These are phyloP conservation scores for Discostella pseudostelligera DNA, from an alignment of 108 stramenopile species.

Conservation along the genomic window DNA sequence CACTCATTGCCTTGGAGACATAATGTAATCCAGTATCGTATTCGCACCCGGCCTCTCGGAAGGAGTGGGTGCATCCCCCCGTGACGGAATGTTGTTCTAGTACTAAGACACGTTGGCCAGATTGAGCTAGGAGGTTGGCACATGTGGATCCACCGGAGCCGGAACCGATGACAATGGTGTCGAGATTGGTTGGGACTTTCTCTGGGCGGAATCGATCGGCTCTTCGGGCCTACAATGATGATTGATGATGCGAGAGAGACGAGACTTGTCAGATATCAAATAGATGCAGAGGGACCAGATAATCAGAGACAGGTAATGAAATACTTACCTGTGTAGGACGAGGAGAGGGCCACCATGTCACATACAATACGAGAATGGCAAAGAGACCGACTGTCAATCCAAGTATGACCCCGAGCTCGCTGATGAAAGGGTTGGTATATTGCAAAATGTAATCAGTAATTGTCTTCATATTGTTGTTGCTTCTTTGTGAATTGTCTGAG, in stretches of 20 bases:
- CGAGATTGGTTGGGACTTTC: conserved; percentile 34
- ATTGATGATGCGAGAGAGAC: too few species aligned
- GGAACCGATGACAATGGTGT: conserved; percentile 53
- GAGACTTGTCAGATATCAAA: too few species aligned
- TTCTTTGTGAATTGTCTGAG: not conserved
- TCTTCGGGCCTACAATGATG: conserved; percentile 8
- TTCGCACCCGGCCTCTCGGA: conserved; percentile 48
- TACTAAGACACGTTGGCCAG: conserved; percentile 55
- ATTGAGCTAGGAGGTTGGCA: conserved; percentile 50
- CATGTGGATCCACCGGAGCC: conserved; percentile 55
- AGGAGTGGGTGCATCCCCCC: conserved; percentile 65
- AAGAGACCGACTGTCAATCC: conserved; percentile 12
- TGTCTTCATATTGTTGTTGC: conserved; percentile 26
- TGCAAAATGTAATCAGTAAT: conserved; percentile 20
- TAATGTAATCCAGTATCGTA: conserved; percentile 52
- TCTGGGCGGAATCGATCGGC: conserved; percentile 34
- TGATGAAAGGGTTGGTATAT: not conserved
- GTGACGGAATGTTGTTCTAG: conserved; percentile 58
- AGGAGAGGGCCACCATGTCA: conserved; percentile 20
- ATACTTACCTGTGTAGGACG: conserved; percentile 9
- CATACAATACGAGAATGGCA: conserved; percentile 14
- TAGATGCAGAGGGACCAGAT: too few species aligned
- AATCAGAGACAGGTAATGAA: too few species aligned
- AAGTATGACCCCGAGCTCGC: not conserved
- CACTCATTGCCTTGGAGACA: conserved; percentile 45